Base-by-base conservation (phyloP, 768 basidiomycete genomes). In the Cystobasidium onofrii region DNA sequence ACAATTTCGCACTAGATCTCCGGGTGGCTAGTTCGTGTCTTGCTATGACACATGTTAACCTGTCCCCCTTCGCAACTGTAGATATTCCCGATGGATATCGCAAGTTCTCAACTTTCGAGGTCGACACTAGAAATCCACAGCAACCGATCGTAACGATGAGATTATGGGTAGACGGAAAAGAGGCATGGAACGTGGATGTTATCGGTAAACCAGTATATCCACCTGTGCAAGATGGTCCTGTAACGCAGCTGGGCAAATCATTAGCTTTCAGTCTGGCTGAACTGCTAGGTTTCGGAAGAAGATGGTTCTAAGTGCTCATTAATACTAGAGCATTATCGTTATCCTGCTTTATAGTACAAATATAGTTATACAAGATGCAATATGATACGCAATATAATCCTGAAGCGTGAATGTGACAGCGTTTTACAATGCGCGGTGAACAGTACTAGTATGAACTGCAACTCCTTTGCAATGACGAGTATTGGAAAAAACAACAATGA, bases 81-180 rank as follows among this genome's bases (percentile, higher is more conserved):
- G 76, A 89, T 77, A 80, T 89, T 23, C 84, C 88, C 0, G 81
- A 82, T 27, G 89, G 89, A 15, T 88, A 89, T 78, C 83, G 83
- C 76, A 90, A 90, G 80, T 88, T 87, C 86, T 86, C 88, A 1
- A 80, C 87, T 0, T 84, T 91, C 55, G 88, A 89, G 78, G 82
- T 91, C 29, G 88, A 91, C 78, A 89, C 88, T 0, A 83, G 83
- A 33, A 82, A 88, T 76, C 76, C 80, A 3, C 78, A 82, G 34
- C 81, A 81, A 27, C 90, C 90, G 0, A 82, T 80, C 15, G 79
- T 89, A 20, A 82, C 82, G 29, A 76, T 90, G 17, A 86, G 88
- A 78, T 82, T 87, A 15, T 81, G 86, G 76, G 85, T 89, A 64
- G 85, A 88, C 75, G 89, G 89, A 0, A 54, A 74, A 27, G 69